These are phyloP conservation scores for Lathyrus sativus DNA, from an alignment of 306 rosid species.

Conservation along the genomic window DNA sequence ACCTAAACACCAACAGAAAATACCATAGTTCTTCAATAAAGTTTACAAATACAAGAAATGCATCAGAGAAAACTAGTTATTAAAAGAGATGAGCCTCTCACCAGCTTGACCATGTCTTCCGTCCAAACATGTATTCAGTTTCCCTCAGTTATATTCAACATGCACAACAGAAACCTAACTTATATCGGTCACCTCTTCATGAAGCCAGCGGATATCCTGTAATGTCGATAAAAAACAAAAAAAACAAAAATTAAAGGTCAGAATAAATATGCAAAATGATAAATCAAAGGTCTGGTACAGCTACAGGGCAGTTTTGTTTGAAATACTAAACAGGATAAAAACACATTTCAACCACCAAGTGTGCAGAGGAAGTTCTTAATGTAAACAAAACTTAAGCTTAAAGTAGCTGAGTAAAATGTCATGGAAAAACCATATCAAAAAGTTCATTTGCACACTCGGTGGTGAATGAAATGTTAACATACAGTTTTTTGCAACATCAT, in stretches of 20 bases:
- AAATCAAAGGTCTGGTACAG: constrained; percentile 30
- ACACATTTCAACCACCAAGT: constrained; percentile 1
- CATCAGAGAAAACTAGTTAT: constrained; percentile 20
- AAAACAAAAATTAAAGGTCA: constrained; percentile 9
- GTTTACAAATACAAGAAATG: constrained; percentile 26
- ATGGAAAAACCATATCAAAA: not conserved
- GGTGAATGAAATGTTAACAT: no score
- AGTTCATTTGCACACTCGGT: no score
- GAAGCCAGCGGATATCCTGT: constrained; percentile 48
- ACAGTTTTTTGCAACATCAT: no score
- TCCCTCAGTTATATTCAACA: constrained; percentile 32
- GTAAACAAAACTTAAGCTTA: constrained; percentile 3
- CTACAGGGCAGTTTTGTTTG: constrained; percentile 16
- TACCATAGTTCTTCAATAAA: constrained; percentile 22
- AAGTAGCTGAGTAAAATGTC: not conserved
- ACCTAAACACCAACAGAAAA: constrained; percentile 29
- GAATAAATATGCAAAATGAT: constrained; percentile 31
- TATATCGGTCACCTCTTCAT: constrained; percentile 33
- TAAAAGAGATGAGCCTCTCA: constrained; percentile 16
- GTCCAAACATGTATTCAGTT: constrained; percentile 14
- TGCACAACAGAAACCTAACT: constrained; percentile 32
- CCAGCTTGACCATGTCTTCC: constrained; percentile 40
- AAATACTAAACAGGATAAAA: constrained; percentile 6
- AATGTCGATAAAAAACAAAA: constrained; percentile 22
- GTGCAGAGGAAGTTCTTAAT: constrained; percentile 1